Base-by-base conservation (phyloP, 108 stramenopile genomes). In the Discostella pseudostelligera region DNA sequence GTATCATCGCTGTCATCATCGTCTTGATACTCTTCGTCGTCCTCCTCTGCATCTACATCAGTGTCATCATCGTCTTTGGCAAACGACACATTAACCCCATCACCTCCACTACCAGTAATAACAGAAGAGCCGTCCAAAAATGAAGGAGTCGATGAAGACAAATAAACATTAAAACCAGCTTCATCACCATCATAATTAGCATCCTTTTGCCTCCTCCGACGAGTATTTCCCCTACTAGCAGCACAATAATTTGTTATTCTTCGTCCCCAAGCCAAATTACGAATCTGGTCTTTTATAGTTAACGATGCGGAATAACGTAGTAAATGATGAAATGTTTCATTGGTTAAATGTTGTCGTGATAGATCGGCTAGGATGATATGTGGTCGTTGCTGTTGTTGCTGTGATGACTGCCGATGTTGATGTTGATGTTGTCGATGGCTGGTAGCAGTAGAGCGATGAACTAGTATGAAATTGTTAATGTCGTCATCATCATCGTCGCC, bases 311-410 rank as follows among this genome's bases (percentile, higher is more conserved):
- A 79, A 19, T 89, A 59, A 20, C 82, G 74, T 17, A 93, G 39
- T 12, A 93, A 49, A 67, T 93, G 87, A 68, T 86, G 83, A 20
- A 89, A 25, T 0, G 89, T 90, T 28, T 94, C 88, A 22, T 79
- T 39, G 6, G 88, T 94, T 87, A 90, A 87, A 62, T 84, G 81
- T 60, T 94, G 88, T 12, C 93, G 64, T 10, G 93, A 94, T 28
- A 87, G 68, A 57, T 94, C 93, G 12, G 83, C 72, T 8, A 74
- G 8, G 37, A 74, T 36, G 57, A 56, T 17, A 55, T 54, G 60
- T 6, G 36, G 25, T 35, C 13, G 20, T 13, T 26, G 47, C 25
- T 67, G 49, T 9, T 24, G 24, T 22, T 25, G 9, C 1, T 45
- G 16, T 14, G 7, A 40, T 7, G 7, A 7, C 9, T 40, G 9